phyloP scores from a whole-genome alignment of 805 yeast genomes.

The Brettanomyces nanus region DNA sequence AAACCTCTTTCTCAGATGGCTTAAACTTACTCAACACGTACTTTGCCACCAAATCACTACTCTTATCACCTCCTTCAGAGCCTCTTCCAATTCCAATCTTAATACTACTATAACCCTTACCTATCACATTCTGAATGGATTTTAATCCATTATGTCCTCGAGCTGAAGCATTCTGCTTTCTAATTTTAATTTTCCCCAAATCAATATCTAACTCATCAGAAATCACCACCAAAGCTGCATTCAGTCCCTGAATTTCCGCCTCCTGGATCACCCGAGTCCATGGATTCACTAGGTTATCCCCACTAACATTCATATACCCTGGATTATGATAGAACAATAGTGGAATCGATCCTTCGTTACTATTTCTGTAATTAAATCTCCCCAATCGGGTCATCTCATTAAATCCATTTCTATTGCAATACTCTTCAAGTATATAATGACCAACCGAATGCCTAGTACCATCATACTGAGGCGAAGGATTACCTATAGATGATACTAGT shows the following conservation, averaged over 20 bases:
- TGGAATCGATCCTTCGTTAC: constrained; percentile 16
- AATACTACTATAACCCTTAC: constrained; percentile 52
- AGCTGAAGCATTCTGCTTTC: constrained; percentile 51
- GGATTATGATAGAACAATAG: constrained; percentile 3
- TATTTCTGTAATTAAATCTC: constrained; percentile 16
- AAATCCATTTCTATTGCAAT: constrained; percentile 14
- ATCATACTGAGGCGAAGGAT: constrained; percentile 57
- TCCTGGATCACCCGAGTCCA: constrained; percentile 27
- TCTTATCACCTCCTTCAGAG: constrained; percentile 14
- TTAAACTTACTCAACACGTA: constrained; percentile 56
- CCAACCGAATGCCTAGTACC: constrained; percentile 78
- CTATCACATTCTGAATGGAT: constrained; percentile 40
- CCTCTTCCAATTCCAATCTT: constrained; percentile 78
- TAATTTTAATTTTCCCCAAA: constrained; percentile 56
- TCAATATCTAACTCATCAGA: constrained; percentile 74
- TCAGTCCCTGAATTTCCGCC: constrained; percentile 14
- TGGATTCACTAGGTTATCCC: constrained; percentile 35
- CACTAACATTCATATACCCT: constrained; percentile 66
- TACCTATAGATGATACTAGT: constrained; percentile 57
- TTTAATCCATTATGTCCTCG: constrained; percentile 84
- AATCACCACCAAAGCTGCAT: constrained; percentile 45
- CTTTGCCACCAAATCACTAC: constrained; percentile 35
- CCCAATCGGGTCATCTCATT: constrained; percentile 13
- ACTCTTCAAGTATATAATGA: constrained; percentile 39
- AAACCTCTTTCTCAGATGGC: constrained; percentile 32